Conservation (phyloP, 768 basidiomycete species). For the Rhodocollybia butyracea region DNA sequence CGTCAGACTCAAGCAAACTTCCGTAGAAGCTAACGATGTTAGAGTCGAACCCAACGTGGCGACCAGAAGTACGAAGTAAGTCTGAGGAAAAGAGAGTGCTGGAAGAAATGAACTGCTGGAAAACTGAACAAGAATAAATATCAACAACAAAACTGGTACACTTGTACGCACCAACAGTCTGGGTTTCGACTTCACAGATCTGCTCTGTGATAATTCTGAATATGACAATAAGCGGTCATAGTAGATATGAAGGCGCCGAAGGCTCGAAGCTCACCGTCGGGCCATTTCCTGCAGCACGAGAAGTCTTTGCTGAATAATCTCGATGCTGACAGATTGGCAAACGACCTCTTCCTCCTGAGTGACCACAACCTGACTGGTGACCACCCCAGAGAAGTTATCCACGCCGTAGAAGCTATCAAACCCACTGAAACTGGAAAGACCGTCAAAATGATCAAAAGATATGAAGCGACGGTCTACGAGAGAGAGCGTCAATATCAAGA, state of each 20-base stretch:
- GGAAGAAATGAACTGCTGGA: slow-evolving; percentile 1
- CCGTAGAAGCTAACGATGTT: slow-evolving; percentile 12
- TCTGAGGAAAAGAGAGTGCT: slow-evolving; percentile 18
- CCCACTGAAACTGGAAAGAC: slow-evolving; percentile 9
- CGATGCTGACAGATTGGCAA: slow-evolving; percentile 15
- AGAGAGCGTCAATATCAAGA: background rate
- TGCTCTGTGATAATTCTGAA: slow-evolving; percentile 24
- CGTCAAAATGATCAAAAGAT: slow-evolving; percentile 17
- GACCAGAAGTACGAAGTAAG: slow-evolving; percentile 15
- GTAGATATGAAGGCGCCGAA: background rate
- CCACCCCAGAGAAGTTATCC: slow-evolving; percentile 15
- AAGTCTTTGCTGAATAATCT: slow-evolving; percentile 25
- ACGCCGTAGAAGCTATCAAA: slow-evolving; percentile 16
- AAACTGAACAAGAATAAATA: background rate
- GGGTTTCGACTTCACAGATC: slow-evolving; percentile 27
- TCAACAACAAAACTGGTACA: background rate
- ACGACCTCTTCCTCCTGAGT: slow-evolving; percentile 17
- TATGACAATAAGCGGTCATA: background rate
- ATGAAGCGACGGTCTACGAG: background rate
- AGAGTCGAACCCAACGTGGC: slow-evolving; percentile 19
- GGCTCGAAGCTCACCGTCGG: slow-evolving; percentile 16
- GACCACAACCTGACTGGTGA: slow-evolving; percentile 17
- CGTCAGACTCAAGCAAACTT: slow-evolving; percentile 15
- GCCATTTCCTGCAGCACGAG: slow-evolving; percentile 24
- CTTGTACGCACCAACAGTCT: slow-evolving; percentile 20